Evolutionary conservation across 176 grass and related monocot species (phyloP), one percentile per base, ranked within the genome.

Genomic region (Phoenix dactylifera): DNA sequence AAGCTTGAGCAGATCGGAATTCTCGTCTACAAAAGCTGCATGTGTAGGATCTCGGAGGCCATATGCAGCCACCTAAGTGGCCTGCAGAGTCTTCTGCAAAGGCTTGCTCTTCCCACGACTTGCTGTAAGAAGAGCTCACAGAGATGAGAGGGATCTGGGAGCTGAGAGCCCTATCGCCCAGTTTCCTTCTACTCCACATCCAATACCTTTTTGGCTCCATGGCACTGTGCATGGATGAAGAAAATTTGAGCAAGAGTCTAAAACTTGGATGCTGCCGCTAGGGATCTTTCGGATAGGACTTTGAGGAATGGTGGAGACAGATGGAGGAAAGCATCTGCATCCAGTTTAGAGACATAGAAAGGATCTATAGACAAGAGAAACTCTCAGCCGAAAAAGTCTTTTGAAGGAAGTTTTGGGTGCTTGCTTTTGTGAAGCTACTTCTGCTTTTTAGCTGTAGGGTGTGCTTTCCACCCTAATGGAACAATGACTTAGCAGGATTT

Each of bases 21-120:
- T 71, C 68, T 5, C 68, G 48, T 3, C 35, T 6, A 56, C 68
- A 71, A 22, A 71, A 71, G 57, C 68, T 71, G 56, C 68, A 71
- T 3, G 68, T 28, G 10, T 71, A 71, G 3, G 68, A 71, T 22
- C 56, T 71, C 2, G 68, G 68, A 5, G 68, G 68, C 68, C 68
- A 71, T 18, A 52, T 59, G 68, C 18, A 68, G 1, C 28, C 65
- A 7, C 64, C 64, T 12, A 71, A 29, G 39, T 19, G 68, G 68
- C 56, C 56, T 17, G 68, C 68, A 4, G 57, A 71, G 68, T 71
- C 68, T 44, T 71, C 39, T 2, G 68, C 57, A 39, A 71, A 71
- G 30, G 68, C 68, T 20, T 16, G 48, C 16, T 71, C 68, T 60
- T 60, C 68, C 68, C 68, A 71, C 18, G 68, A 50, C 56, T 19